Evolutionary conservation across 345 rosid species (phyloP).

Genomic region (Carallia brachiata): DNA sequence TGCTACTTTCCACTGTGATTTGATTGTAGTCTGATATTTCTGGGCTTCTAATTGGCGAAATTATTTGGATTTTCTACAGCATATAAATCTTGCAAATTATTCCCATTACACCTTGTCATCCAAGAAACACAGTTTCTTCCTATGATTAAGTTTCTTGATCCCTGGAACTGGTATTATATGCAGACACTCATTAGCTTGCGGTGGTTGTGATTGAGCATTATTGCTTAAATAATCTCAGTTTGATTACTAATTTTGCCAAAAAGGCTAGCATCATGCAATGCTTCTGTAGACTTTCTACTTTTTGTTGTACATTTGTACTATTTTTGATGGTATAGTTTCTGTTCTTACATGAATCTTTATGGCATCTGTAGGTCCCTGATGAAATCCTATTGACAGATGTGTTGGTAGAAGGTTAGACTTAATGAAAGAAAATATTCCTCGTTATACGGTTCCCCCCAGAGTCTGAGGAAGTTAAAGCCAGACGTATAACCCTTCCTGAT

Average conservation of each 20-base stretch:
- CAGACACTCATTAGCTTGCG: conserved; percentile 13
- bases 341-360: conserved; percentile 14
- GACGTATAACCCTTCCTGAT: too few species aligned
- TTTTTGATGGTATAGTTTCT: too few species aligned
- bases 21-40: conserved; percentile 1
- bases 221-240: conserved; percentile 47
- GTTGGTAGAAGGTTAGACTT: conserved; percentile 75
- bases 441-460: too few species aligned
- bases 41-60: neutral
- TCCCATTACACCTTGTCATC: neutral
- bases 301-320: too few species aligned
- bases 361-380: conserved; percentile 78
- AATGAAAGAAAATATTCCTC: too few species aligned
- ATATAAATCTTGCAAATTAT: neutral
- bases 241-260: too few species aligned
- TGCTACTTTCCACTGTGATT: neutral
- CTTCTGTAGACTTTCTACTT: too few species aligned
- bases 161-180: too few species aligned
- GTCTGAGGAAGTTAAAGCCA: too few species aligned
- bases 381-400: conserved; percentile 88
- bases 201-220: conserved; percentile 79
- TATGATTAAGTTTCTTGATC: too few species aligned
- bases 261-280: too few species aligned
- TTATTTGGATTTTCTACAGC: neutral
- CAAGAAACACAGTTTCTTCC: neutral